Evolutionary conservation across 176 grass and related monocot genomes (phyloP), one percentile per base, ranked within the genome.

Genomic region (Raddia guianensis): DNA sequence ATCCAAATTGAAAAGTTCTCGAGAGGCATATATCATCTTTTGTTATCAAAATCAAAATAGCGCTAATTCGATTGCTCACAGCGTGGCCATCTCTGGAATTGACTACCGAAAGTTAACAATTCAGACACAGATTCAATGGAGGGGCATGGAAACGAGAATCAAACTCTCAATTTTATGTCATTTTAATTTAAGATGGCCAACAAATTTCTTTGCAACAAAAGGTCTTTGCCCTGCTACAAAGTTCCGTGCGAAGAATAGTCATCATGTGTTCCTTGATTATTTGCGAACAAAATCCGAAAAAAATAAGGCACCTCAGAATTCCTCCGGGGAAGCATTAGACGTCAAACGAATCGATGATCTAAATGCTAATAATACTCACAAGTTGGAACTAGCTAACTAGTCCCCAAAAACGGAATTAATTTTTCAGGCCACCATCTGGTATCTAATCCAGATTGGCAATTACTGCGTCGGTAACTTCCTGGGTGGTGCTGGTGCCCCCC

Each of bases 401-500:
- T 82, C 68, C 46, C 49, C 49, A 44, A 18, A 44, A 90, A 86
- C 3, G 37, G 67, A 86, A 90, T 60, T 51, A 16, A 72, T 46
- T 65, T 54, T 80, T 76, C 57, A 73, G 83, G 45, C 15, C 12
- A 78, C 67, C 66, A 51, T 64, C 61, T 7, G 52, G 45, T 82
- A 78, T 66, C 83, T 85, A 97, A 66, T 87, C 77, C 70, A 97
- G 87, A 78, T 81, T 91, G 78, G 87, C 89, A 49, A 94, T 88
- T 51, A 97, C 95, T 9, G 90, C 95, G 81, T 92, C 86, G 6
- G 91, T 89, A 59, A 97, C 92, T 80, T 94, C 95, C 82, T 97
- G 95, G 12, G 95, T 97, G 45, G 80, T 92, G 87, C 90, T 91
- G 19, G 40, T 87, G 40, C 95, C 95, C 3, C 95, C 95, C 18